Base-by-base conservation (phyloP, 805 yeast species). In the Candida incommunis region DNA sequence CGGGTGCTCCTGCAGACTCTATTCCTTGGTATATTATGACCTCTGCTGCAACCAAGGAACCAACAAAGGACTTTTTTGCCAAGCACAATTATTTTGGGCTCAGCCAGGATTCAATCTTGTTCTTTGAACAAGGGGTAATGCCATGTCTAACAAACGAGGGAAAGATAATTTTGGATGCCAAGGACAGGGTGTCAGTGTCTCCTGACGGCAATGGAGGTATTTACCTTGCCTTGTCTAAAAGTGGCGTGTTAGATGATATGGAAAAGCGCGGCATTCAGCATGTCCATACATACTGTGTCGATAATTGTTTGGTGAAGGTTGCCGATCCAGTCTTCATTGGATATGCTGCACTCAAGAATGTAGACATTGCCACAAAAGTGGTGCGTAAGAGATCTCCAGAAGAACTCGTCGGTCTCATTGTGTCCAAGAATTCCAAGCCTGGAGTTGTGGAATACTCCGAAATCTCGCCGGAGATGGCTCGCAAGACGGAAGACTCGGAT, bases 171-270 rank as follows among this genome's bases (percentile, higher is more conserved):
- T 58, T 86, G 58, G 77, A 76, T 50, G 61, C 76, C 4, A 67
- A 71, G 40, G 57, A 65, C 37, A 63, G 70, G 22, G 70, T 85
- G 31, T 80, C 87, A 23, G 82, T 82, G 55, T 83, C 96, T 4
- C 99, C 99, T 1, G 97, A 92, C 63, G 99, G 99, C 1, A 92
- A 92, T 61, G 99, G 99, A 47, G 99, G 99, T 1, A 69, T 92
- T 43, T 92, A 92, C 67, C 80, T 77, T 57, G 97, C 96, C 1
- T 70, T 92, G 34, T 64, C 67, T 53, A 72, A 72, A 40, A 74
- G 80, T 51, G 73, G 75, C 2, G 67, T 88, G 18, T 56, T 92
- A 25, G 72, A 74, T 4, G 95, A 90, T 60, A 75, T 92, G 59
- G 57, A 65, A 23, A 48, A 54, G 4, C 78, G 77, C 46, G 87